Conservation (phyloP, 441 rosid genomes). For the Eutrema salsugineum region DNA sequence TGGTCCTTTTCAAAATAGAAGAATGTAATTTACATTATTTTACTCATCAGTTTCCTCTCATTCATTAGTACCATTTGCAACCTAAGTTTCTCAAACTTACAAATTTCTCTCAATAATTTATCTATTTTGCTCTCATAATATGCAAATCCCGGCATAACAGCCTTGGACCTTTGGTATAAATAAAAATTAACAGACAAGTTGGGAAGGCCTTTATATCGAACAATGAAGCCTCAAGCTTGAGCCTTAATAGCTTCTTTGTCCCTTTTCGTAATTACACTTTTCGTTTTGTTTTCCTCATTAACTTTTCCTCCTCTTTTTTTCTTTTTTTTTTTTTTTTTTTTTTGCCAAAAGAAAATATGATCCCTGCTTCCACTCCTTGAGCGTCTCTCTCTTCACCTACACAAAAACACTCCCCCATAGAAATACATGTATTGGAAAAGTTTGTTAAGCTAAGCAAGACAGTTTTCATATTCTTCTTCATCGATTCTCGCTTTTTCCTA, state of each 20-base stretch:
- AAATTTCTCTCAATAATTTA: no score
- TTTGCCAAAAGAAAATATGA: constrained; percentile 31
- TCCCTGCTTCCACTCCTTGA: constrained; percentile 24
- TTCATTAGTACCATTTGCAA: no score
- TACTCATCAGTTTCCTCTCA: no score
- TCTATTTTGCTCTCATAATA: no score
- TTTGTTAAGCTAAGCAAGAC: background rate
- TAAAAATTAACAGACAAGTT: background rate
- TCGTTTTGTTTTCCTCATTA: background rate
- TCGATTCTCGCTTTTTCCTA: background rate
- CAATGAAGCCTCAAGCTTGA: background rate
- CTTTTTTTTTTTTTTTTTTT: background rate
- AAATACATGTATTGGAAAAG: background rate
- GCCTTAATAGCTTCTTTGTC: background rate
- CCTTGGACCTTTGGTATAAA: background rate
- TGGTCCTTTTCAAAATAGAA: no score
- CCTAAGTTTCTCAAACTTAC: no score
- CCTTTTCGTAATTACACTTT: constrained; percentile 1
- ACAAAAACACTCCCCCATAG: constrained; percentile 10
- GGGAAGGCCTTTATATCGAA: background rate
- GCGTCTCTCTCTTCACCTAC: background rate
- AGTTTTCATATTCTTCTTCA: background rate
- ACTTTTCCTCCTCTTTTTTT: background rate
- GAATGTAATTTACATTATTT: no score
- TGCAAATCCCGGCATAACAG: background rate